phyloP scores from a whole-genome alignment of 176 grass and related monocot species.

The Alopecurus myosuroides region DNA sequence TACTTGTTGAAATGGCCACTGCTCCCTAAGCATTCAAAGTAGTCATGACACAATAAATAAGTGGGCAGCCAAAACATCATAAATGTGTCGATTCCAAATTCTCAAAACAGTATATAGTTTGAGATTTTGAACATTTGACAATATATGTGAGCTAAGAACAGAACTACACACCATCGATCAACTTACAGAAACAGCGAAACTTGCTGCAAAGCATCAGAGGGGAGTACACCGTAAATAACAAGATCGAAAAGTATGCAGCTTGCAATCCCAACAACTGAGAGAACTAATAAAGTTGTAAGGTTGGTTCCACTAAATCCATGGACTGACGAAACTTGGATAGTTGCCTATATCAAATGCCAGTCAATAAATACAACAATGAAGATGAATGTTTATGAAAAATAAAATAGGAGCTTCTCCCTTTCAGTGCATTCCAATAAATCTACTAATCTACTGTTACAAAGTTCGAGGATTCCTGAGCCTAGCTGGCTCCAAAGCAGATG shows the following conservation, averaged over 20 bases:
- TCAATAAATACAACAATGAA: not conserved
- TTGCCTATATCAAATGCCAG: not conserved
- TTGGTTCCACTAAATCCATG: not conserved
- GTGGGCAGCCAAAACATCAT: not conserved
- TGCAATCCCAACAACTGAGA: not conserved
- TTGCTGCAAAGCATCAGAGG: not conserved
- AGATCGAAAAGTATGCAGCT: not conserved
- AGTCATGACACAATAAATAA: not conserved
- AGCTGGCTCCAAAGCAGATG: not conserved
- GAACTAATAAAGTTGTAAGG: not conserved
- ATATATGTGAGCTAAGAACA: not conserved
- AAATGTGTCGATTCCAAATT: not conserved
- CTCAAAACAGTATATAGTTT: not conserved
- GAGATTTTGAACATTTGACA: not conserved
- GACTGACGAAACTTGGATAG: not conserved
- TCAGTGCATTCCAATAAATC: not conserved
- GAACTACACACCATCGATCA: not conserved
- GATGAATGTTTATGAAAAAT: not conserved
- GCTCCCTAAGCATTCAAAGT: slow-evolving; percentile 45
- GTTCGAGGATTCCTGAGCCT: not conserved
- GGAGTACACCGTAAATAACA: not conserved
- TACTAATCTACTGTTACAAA: not conserved
- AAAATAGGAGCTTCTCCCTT: not conserved
- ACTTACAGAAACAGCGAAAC: not conserved
- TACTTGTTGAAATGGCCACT: slow-evolving; percentile 62